These are phyloP conservation scores for Rhodosporidiobolus sp. DNA, from an alignment of 768 basidiomycete species.

Conservation along the genomic window DNA sequence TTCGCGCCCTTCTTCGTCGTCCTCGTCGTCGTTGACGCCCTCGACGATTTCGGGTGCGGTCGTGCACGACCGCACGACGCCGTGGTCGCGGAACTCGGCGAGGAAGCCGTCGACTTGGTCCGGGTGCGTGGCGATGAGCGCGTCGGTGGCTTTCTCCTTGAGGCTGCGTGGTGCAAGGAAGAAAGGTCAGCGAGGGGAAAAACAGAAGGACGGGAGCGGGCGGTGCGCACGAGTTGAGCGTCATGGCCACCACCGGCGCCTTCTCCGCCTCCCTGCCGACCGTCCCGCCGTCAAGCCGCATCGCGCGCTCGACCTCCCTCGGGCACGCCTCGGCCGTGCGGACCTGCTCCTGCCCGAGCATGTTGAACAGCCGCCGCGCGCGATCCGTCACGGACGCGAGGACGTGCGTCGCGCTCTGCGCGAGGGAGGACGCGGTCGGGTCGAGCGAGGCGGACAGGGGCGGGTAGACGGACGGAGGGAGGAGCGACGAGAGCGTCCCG, in stretches of 20 bases:
- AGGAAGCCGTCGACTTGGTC: constrained; percentile 75
- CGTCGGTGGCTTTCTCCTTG: constrained; percentile 70
- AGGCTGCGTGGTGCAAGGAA: constrained; percentile 57
- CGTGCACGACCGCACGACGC: constrained; percentile 61
- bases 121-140: constrained; percentile 86
- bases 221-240: constrained; percentile 36
- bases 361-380: constrained; percentile 73
- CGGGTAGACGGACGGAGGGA: constrained; percentile 58
- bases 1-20: constrained; percentile 9
- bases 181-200: not conserved
- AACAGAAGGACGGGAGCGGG: not conserved
- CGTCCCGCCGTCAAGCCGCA: constrained; percentile 7
- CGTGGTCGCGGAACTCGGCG: constrained; percentile 88
- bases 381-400: constrained; percentile 82
- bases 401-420: constrained; percentile 65
- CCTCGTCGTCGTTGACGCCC: constrained; percentile 50
- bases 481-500: constrained; percentile 30
- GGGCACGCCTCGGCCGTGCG: constrained; percentile 56
- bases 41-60: constrained; percentile 50
- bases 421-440: constrained; percentile 21
- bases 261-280: constrained; percentile 28
- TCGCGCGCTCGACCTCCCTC: constrained; percentile 41
- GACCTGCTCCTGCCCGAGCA: constrained; percentile 69
- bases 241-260: constrained; percentile 51
- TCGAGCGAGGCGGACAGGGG: constrained; percentile 50